Conservation (phyloP, 148 eudicot genomes). For the Pouteria glomerata region DNA sequence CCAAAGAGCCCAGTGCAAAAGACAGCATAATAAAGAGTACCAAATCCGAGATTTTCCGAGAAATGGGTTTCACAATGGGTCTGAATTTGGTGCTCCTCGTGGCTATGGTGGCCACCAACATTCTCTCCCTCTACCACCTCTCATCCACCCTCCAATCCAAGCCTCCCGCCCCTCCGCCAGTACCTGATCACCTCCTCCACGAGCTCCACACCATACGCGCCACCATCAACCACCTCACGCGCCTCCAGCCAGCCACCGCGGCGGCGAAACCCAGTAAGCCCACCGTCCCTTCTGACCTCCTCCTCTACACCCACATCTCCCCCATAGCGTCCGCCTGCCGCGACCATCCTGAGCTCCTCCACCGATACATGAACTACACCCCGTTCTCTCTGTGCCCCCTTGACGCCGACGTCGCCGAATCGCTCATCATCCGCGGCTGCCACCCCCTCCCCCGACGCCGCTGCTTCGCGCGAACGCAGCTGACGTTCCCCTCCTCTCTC, state of each 20-base stretch:
- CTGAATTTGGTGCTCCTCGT: slow-evolving; percentile 63
- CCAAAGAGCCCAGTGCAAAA: not conserved
- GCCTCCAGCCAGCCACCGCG: slow-evolving; percentile 40
- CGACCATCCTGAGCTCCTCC: slow-evolving; percentile 52
- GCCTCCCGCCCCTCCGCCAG: slow-evolving; percentile 18
- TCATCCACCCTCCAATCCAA: slow-evolving; percentile 52
- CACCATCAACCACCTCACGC: slow-evolving; percentile 87
- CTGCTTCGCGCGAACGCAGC: slow-evolving; percentile 46
- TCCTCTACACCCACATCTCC: slow-evolving; percentile 46
- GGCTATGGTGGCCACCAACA: slow-evolving; percentile 88
- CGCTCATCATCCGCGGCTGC: slow-evolving; percentile 77
- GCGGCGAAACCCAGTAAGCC: slow-evolving; percentile 11
- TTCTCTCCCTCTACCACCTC: slow-evolving; percentile 88
- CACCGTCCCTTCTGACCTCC: slow-evolving; percentile 63
- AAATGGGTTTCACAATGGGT: slow-evolving; percentile 73
- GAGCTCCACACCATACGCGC: slow-evolving; percentile 86
- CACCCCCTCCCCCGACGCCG: slow-evolving; percentile 84
- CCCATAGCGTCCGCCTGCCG: slow-evolving; percentile 70
- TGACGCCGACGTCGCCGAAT: slow-evolving; percentile 47
- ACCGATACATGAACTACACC: slow-evolving; percentile 75
- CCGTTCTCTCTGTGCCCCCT: slow-evolving; percentile 53
- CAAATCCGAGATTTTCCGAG: not conserved
- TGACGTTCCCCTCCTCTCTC: slow-evolving; percentile 20
- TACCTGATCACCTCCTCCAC: slow-evolving; percentile 71
- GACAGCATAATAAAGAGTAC: not conserved